Evolutionary conservation across 2,329 filamentous ascomycete genomes (phyloP), one percentile per base, ranked within the genome.

Genomic region (Helicocarpus griseus): DNA sequence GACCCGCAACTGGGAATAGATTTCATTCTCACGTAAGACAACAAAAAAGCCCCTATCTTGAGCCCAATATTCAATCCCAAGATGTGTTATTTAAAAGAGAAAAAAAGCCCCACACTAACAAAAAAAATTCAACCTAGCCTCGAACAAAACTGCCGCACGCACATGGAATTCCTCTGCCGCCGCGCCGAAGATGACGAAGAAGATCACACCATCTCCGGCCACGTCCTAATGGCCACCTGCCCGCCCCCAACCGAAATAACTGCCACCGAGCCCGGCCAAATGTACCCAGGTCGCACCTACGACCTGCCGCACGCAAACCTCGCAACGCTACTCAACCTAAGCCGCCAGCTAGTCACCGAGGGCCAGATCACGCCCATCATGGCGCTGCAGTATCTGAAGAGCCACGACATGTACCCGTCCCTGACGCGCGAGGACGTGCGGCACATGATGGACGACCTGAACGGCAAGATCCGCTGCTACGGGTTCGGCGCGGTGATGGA

Each of bases 91-190:
- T 44, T 8, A 9, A 29, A 17, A 9, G 7, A n/a, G n/a, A n/a
- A n/a, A n/a, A n/a, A n/a, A n/a, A n/a, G n/a, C n/a, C n/a, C n/a
- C 5, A 28, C 6, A 17, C 19, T 31, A n/a, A n/a, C 26, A 44
- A 8, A 53, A 53, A 44, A 57, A 48, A 33, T 14, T 43, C 39
- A 28, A 48, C 28, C 36, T 50, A 58, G 56, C 14, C 56, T 95
- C 69, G 90, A 96, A 75, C 86, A 85, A 66, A 88, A 90, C 49
- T 97, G 93, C 76, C 94, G 95, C 80, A 83, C 89, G 60, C 89
- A 95, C 69, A 79, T 91, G 71, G 87, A 89, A 60, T 87, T 84
- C 70, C 77, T 95, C 74, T 55, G 68, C 75, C 65, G 75, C 72
- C 69, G 73, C 49, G 53, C 74, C 56, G 69, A 73, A 46, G 71